Percentiles rank a stretch among this genome's conserved stretches.
Conservation (phyloP, 108 stramenopile species). For the Skeletonema tropicum region DNA sequence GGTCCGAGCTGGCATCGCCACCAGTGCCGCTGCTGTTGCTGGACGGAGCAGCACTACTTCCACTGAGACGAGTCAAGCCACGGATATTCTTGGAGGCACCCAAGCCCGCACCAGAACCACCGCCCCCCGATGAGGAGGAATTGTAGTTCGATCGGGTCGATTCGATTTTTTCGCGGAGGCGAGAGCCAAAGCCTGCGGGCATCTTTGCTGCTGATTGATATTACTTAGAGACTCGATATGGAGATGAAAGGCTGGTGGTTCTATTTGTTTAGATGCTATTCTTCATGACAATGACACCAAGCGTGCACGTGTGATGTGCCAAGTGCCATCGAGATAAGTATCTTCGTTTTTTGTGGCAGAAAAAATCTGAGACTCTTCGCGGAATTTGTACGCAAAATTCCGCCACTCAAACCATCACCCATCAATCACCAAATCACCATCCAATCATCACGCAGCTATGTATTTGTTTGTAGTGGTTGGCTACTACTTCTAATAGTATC, state of each 20-base stretch:
- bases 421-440: too few species aligned
- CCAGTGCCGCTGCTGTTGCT: not conserved
- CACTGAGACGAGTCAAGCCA: slow-evolving; percentile 1
- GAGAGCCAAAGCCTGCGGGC: slow-evolving; percentile 8
- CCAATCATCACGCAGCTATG: too few species aligned
- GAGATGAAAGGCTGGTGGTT: not conserved
- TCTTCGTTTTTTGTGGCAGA: too few species aligned
- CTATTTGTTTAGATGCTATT: not conserved
- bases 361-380: too few species aligned
- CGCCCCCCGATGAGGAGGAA: not conserved
- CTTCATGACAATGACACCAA: too few species aligned
- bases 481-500: too few species aligned
- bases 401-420: too few species aligned
- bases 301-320: too few species aligned
- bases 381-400: too few species aligned
- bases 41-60: not conserved
- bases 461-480: too few species aligned
- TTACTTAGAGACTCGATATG: not conserved
- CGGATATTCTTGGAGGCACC: slow-evolving; percentile 7
- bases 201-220: not conserved
- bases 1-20: not conserved
- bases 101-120: not conserved
- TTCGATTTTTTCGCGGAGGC: slow-evolving; percentile 5
- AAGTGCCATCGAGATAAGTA: too few species aligned
- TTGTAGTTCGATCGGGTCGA: not conserved